Conservation (phyloP, 306 rosid genomes). For the Citrullus colocynthis region DNA sequence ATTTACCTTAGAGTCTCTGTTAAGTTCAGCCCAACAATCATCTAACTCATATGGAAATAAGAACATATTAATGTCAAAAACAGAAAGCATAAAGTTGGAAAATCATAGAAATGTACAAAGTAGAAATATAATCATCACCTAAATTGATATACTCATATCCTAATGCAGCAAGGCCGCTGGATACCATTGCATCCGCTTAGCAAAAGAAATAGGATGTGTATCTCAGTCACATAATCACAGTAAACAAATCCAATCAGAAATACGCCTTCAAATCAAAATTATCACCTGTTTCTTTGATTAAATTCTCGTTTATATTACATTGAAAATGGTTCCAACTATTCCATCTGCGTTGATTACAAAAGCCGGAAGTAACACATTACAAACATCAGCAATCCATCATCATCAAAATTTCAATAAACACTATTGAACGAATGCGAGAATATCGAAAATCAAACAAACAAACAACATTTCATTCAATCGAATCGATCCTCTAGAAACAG, state of each 20-base stretch:
- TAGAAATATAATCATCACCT: conserved; percentile 22
- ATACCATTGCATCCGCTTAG: conserved; percentile 67
- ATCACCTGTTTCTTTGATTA: conserved; percentile 57
- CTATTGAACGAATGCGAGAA: background rate
- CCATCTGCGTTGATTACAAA: conserved; percentile 23
- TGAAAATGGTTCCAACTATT: conserved; percentile 77
- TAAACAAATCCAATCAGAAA: background rate
- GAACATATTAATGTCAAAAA: background rate
- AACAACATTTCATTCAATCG: background rate
- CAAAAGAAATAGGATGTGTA: background rate
- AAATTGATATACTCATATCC: conserved; percentile 57
- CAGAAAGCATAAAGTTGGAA: background rate
- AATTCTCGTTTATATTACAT: conserved; percentile 39
- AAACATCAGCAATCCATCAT: background rate
- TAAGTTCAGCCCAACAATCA: conserved; percentile 78
- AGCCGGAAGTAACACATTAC: background rate
- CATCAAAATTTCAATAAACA: background rate
- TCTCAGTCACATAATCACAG: background rate
- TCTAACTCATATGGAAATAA: conserved; percentile 18
- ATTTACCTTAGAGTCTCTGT: conserved; percentile 42
- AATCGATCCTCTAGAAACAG: background rate
- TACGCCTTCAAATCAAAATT: background rate
- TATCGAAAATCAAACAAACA: background rate
- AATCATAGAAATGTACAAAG: background rate
- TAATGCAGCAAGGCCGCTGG: conserved; percentile 50